Evolutionary conservation across 2,329 filamentous ascomycete genomes (phyloP).

Genomic region (Ophiostoma pallidulum): DNA sequence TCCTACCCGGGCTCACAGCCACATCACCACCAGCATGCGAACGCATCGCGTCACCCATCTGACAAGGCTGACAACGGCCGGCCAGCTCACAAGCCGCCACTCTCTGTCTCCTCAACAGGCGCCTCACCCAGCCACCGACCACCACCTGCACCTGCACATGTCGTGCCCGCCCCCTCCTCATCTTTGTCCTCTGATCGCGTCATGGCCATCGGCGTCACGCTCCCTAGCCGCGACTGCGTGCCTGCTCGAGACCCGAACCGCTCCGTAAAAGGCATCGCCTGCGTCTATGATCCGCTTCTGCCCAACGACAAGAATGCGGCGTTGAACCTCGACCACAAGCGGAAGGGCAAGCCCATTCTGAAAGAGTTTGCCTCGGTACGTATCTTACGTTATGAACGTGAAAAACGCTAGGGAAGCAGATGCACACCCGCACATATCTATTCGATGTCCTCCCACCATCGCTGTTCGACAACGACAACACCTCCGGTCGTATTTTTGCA

Average conservation of each 20-base stretch:
- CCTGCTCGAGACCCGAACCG: conserved; percentile 48
- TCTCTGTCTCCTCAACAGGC: conserved; percentile 32
- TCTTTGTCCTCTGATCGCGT: conserved; percentile 4
- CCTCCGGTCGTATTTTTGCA: too few relatives aligned
- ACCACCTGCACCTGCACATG: conserved; percentile 31
- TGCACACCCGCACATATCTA: background rate
- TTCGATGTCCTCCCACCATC: background rate
- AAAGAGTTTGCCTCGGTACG: conserved; percentile 58
- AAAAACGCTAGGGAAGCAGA: too few relatives aligned
- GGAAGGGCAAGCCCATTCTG: conserved; percentile 50
- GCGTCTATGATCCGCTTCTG: conserved; percentile 51
- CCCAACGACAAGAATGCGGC: conserved; percentile 34
- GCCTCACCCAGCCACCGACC: conserved; percentile 44
- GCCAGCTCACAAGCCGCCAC: background rate
- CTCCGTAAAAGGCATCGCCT: conserved; percentile 46
- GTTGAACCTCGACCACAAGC: conserved; percentile 39
- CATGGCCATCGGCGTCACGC: conserved; percentile 22
- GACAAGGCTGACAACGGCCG: background rate
- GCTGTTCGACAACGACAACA: conserved; percentile 5
- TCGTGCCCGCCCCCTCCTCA: background rate
- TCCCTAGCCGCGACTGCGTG: conserved; percentile 30
- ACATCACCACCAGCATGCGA: too few relatives aligned
- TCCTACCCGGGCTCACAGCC: conserved; percentile 21
- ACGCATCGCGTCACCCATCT: background rate
- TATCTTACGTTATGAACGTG: conserved; percentile 28